phyloP scores from a whole-genome alignment of 345 rosid species.

The Barbarea vulgaris region DNA sequence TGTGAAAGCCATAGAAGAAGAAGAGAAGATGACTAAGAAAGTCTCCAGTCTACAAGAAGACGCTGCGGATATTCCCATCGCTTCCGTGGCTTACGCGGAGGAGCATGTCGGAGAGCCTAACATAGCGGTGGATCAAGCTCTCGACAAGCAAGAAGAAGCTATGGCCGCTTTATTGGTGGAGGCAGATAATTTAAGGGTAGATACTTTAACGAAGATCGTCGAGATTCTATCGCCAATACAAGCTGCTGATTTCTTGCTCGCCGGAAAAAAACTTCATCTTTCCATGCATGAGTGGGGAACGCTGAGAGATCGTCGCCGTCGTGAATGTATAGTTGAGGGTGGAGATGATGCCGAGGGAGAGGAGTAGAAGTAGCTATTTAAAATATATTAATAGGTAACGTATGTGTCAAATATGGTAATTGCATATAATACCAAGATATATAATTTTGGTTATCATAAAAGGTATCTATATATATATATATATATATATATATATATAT shows the following conservation, averaged over 20 bases:
- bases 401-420: conserved; percentile 3
- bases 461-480: too few relatives aligned
- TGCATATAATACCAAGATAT: conserved; percentile 14
- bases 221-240: conserved; percentile 39
- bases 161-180: conserved; percentile 40
- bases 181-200: conserved; percentile 47
- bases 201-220: conserved; percentile 39
- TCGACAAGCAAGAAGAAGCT: conserved; percentile 37
- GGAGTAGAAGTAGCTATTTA: conserved; percentile 6
- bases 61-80: conserved; percentile 49
- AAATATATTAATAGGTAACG: conserved; percentile 22
- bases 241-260: conserved; percentile 45
- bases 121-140: conserved; percentile 38
- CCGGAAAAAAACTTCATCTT: conserved; percentile 48
- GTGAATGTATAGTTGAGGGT: conserved; percentile 17
- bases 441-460: conserved; percentile 23
- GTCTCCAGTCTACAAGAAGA: conserved; percentile 54
- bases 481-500: too few relatives aligned
- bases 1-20: conserved; percentile 37
- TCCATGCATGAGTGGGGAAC: conserved; percentile 51
- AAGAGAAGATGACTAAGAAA: conserved; percentile 45
- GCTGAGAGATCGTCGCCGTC: conserved; percentile 42
- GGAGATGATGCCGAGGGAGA: conserved; percentile 3
- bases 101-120: conserved; percentile 11
- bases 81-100: conserved; percentile 26